Conservation (phyloP, 345 rosid species). For the Pugionium dolabratum region DNA sequence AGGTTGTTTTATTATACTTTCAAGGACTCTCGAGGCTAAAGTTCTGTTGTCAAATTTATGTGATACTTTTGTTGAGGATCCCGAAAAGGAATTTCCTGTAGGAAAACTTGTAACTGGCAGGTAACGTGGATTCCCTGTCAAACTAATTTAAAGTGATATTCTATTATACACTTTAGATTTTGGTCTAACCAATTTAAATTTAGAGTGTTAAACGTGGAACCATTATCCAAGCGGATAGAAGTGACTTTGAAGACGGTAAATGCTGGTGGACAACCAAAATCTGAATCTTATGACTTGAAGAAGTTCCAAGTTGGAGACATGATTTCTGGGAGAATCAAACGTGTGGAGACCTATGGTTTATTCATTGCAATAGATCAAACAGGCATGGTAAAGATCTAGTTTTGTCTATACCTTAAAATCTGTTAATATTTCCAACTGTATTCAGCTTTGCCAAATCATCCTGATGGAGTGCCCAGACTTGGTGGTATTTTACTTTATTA, state of each 20-base stretch:
- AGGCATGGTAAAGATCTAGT: constrained; percentile 61
- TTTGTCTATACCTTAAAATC: constrained; percentile 13
- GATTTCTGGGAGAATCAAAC: constrained; percentile 67
- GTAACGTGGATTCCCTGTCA: constrained; percentile 43
- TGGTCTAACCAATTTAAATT: constrained; percentile 37
- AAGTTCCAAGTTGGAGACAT: constrained; percentile 59
- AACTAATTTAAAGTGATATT: background rate
- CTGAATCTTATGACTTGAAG: constrained; percentile 55
- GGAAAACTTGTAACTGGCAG: constrained; percentile 88
- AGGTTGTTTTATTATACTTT: constrained; percentile 85
- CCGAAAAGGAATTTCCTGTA: constrained; percentile 76
- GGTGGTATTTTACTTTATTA: constrained; percentile 10
- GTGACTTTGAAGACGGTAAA: constrained; percentile 68
- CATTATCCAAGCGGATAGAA: constrained; percentile 79
- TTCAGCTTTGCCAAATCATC: constrained; percentile 12
- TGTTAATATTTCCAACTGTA: background rate
- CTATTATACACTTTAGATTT: background rate
- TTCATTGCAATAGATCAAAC: constrained; percentile 64
- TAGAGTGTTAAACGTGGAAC: constrained; percentile 87
- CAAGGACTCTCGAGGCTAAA: constrained; percentile 86
- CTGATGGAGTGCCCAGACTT: constrained; percentile 11
- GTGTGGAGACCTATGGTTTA: constrained; percentile 81
- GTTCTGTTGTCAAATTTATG: constrained; percentile 75
- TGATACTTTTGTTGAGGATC: constrained; percentile 67
- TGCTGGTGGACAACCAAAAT: constrained; percentile 46